Evolutionary conservation across 257 asterid genomes (phyloP).

Genomic region (Ligustrum vulgare): DNA sequence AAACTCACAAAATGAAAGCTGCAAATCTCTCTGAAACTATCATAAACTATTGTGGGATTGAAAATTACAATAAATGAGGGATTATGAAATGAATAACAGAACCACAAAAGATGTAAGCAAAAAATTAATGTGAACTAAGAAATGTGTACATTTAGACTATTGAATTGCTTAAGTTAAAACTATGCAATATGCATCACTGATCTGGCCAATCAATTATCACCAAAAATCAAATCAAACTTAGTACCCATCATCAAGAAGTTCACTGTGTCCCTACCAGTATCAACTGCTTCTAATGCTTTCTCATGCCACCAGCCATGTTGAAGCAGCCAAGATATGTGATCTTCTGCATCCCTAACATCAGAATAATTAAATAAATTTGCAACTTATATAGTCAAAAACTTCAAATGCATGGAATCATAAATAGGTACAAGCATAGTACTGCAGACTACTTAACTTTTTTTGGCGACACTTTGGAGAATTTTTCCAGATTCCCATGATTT

Average conservation of each 20-base stretch:
- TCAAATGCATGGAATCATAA: not conserved
- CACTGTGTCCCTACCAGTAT: conserved; percentile 48
- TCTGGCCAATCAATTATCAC: too few relatives aligned
- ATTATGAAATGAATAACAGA: conserved; percentile 4
- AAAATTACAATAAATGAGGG: conserved; percentile 74
- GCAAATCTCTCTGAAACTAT: conserved; percentile 88
- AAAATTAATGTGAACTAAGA: conserved; percentile 9
- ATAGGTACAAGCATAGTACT: conserved; percentile 11
- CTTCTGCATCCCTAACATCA: conserved; percentile 86
- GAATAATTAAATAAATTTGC: conserved; percentile 19
- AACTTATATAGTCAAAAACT: conserved; percentile 18
- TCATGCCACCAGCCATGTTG: conserved; percentile 82
- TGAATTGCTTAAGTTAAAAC: conserved; percentile 13
- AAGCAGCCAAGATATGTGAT: conserved; percentile 97
- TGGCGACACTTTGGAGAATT: too few relatives aligned
- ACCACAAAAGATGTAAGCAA: conserved; percentile 17
- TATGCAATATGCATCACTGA: too few relatives aligned
- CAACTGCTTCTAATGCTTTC: conserved; percentile 96
- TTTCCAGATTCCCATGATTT: too few relatives aligned
- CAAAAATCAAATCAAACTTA: too few relatives aligned
- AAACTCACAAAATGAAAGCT: conserved; percentile 85
- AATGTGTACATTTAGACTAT: not conserved
- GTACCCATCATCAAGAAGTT: too few relatives aligned
- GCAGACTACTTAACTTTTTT: conserved; percentile 9
- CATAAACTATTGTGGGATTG: conserved; percentile 85